Evolutionary conservation across 495 filamentous ascomycete species (phyloP).

Genomic region (Glarea lozoyensis): DNA sequence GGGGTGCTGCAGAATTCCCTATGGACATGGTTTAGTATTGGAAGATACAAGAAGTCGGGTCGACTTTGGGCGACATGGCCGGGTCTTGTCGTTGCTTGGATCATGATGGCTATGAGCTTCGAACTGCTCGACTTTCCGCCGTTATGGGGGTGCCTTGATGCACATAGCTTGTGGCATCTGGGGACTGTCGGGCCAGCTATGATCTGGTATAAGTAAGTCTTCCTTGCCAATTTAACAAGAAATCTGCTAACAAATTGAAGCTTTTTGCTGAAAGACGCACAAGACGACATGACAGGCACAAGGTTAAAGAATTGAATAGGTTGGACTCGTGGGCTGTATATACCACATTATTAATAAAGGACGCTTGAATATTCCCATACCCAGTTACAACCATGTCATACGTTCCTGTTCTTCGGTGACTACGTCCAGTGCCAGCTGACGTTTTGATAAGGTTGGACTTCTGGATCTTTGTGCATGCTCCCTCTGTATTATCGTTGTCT

Average conservation of each 20-base stretch:
- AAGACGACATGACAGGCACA: constrained; percentile 55
- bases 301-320: neutral
- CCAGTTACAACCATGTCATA: too few relatives aligned
- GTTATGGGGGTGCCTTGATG: constrained; percentile 73
- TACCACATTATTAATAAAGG: too few relatives aligned
- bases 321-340: too few relatives aligned
- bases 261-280: constrained; percentile 69
- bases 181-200: constrained; percentile 83
- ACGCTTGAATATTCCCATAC: neutral
- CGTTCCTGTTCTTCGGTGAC: too few relatives aligned
- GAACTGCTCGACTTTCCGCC: constrained; percentile 93
- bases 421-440: too few relatives aligned
- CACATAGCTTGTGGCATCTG: constrained; percentile 93
- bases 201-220: constrained; percentile 89
- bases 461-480: too few relatives aligned
- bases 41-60: constrained; percentile 58
- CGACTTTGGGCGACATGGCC: constrained; percentile 83
- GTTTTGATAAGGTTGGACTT: too few relatives aligned
- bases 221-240: constrained; percentile 9
- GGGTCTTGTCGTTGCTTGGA: constrained; percentile 85
- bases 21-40: constrained; percentile 78
- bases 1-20: constrained; percentile 74
- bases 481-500: too few relatives aligned
- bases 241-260: constrained; percentile 29
- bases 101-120: constrained; percentile 87